phyloP scores from a whole-genome alignment of 78 protist genomes.

The Dictyostelium firmibasis region DNA sequence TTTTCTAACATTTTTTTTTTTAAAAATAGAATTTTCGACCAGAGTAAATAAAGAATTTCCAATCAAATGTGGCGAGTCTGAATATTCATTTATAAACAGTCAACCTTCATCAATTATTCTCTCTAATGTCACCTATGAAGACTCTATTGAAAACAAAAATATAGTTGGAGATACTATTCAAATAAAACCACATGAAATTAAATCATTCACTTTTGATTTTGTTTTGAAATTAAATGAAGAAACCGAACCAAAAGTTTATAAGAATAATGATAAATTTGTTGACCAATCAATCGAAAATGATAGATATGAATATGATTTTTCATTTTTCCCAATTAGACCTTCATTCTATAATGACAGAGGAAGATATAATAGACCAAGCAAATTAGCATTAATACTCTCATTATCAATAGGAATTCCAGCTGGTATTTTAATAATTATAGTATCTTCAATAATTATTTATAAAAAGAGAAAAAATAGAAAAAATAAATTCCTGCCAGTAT shows the following conservation, averaged over 20 bases:
- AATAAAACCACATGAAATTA: not conserved
- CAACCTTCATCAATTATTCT: not conserved
- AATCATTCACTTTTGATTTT: not conserved
- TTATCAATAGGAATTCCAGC: not conserved
- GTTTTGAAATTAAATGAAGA: not conserved
- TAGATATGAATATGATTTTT: slow-evolving; percentile 33
- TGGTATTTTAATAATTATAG: not conserved
- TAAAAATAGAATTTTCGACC: not conserved
- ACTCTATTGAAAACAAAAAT: too few species aligned
- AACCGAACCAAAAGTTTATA: too few species aligned
- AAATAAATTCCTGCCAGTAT: too few species aligned
- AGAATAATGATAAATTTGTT: not conserved
- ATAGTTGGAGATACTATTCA: not conserved
- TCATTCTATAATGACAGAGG: not conserved
- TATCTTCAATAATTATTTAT: not conserved
- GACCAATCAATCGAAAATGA: not conserved
- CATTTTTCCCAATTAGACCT: not conserved
- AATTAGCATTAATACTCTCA: not conserved
- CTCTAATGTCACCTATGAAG: not conserved
- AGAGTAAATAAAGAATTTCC: not conserved
- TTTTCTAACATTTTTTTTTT: too few species aligned
- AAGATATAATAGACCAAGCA: not conserved
- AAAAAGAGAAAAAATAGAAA: not conserved
- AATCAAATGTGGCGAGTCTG: not conserved
- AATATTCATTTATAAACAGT: not conserved